Base-by-base conservation (phyloP, 371 early-diverging fungal species). In the Coemansia sp. region DNA sequence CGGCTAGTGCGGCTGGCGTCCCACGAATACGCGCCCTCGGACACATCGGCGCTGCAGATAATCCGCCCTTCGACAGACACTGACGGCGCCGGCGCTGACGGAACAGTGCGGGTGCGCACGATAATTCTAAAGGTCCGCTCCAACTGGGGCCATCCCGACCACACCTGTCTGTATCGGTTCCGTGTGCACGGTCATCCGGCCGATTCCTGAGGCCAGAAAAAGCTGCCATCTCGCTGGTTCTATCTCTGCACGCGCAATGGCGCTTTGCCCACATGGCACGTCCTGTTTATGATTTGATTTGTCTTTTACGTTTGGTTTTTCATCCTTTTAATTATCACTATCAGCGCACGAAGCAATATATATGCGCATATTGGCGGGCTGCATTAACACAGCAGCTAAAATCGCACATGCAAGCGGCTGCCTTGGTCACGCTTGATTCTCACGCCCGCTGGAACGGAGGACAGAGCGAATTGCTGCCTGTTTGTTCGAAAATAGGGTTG, bases 121-220 rank as follows among this genome's bases (percentile, higher is more conserved):
- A 57, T 86, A 10, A 55, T 83, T 26, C 59, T 90, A 64, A 84
- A 85, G 52, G 59, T 92, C 58, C 43, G 67, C 32, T 79, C 79
- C 38, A 93, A 93, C 70, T 90, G 89, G 88, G 93, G 92, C 3
- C 80, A 90, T 48, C 66, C 78, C 14, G 79, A 82, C 4, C 86
- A 87, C 65, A 93, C 93, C 5, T 92, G 93, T 61, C 54, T 93
- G 48, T 93, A 92, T 69, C 86, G 92, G 32, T 81, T 92, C 38
- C 84, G 92, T 30, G 85, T 89, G 41, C 92, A 92, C 76, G 91
- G 74, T 49, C 63, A 62, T 36, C 87, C 9, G 66, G 70, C 41
- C 60, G 80, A 50, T 20, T 32, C 57, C 36, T 58, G 45, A 60
- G 34, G 13, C 51, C 31, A 32, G 7, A 13, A n/a, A 13, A 4